phyloP scores from a whole-genome alignment of 1,139 yeast species.

The Taphrina wiesneri region DNA sequence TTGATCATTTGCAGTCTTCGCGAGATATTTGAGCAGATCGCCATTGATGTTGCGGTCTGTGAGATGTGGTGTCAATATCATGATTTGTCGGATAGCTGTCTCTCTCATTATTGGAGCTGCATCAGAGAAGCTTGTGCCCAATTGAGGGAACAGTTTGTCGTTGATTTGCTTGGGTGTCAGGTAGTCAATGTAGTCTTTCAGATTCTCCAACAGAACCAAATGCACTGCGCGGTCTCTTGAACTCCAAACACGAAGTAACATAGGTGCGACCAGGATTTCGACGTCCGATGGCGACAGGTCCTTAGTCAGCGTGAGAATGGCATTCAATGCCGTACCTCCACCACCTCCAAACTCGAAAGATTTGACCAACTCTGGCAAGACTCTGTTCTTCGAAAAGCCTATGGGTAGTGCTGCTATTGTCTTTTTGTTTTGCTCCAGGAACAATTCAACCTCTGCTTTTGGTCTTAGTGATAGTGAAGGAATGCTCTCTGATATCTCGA shows the following conservation, averaged over 20 bases:
- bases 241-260: constrained; percentile 62
- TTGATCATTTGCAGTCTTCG: constrained; percentile 83
- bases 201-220: constrained; percentile 62
- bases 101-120: constrained; percentile 78
- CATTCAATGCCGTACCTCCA: constrained; percentile 37
- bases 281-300: constrained; percentile 51
- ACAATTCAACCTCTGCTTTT: constrained; percentile 55
- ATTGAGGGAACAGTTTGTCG: constrained; percentile 64
- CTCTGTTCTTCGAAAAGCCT: constrained; percentile 61
- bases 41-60: constrained; percentile 81
- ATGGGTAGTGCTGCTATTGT: constrained; percentile 53
- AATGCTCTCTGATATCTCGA: constrained; percentile 54
- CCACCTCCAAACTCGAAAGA: constrained; percentile 46
- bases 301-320: constrained; percentile 46
- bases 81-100: constrained; percentile 72
- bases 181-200: constrained; percentile 58
- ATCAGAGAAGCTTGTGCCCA: constrained; percentile 78
- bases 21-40: constrained; percentile 75
- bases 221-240: constrained; percentile 76
- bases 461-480: constrained; percentile 56
- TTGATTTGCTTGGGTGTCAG: constrained; percentile 60
- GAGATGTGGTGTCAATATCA: constrained; percentile 63
- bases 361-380: constrained; percentile 68
- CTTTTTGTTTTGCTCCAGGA: constrained; percentile 50
- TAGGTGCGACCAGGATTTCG: constrained; percentile 58